These are phyloP conservation scores for Kazachstania taianensis DNA, from an alignment of 805 yeast species.

Conservation along the genomic window DNA sequence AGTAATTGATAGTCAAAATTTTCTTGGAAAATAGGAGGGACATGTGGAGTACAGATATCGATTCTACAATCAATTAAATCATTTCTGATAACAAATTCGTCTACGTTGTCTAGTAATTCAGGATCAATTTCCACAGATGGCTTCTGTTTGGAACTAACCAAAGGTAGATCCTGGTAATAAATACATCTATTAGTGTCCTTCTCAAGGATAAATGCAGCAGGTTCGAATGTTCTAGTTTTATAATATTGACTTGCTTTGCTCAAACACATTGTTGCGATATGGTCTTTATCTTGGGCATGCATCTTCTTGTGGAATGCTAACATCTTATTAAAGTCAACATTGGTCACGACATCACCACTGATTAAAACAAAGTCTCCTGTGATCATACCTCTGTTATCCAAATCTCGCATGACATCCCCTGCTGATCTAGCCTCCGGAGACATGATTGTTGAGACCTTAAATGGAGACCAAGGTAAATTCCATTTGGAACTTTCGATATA, in stretches of 20 bases:
- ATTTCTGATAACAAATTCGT: conserved; percentile 72
- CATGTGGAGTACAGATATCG: conserved; percentile 89
- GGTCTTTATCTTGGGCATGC: conserved; percentile 71
- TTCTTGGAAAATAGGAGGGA: conserved; percentile 91
- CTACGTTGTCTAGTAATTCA: conserved; percentile 65
- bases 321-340: conserved; percentile 68
- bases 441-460: conserved; percentile 66
- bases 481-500: conserved; percentile 71
- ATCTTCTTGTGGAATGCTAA: conserved; percentile 64
- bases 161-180: conserved; percentile 71
- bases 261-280: conserved; percentile 88
- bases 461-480: conserved; percentile 64
- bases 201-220: conserved; percentile 79
- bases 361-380: conserved; percentile 83
- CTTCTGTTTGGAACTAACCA: conserved; percentile 37
- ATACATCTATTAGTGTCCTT: conserved; percentile 64
- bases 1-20: conserved; percentile 88
- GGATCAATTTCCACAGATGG: conserved; percentile 61
- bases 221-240: conserved; percentile 74
- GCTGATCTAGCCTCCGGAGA: conserved; percentile 83
- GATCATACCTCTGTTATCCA: conserved; percentile 83
- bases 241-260: conserved; percentile 78
- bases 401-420: conserved; percentile 95
- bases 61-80: conserved; percentile 94
- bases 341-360: conserved; percentile 93